These are phyloP conservation scores for Fusarium irregulare DNA, from an alignment of 2,329 filamentous ascomycete species.

Conservation along the genomic window DNA sequence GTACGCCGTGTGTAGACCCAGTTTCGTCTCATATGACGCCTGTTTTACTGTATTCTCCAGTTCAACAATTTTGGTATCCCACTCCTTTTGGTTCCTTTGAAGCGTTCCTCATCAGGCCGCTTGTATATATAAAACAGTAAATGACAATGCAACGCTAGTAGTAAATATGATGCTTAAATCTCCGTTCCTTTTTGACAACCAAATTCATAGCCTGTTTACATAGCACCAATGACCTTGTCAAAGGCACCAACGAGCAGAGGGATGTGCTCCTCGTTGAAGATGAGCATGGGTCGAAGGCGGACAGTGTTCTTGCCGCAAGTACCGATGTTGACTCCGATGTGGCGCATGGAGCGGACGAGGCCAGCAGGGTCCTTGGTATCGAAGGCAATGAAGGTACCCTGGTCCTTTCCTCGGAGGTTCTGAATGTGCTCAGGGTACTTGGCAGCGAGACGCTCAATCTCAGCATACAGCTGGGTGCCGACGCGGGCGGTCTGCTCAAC, in stretches of 20 bases:
- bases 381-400: constrained; percentile 84
- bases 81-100: constrained; percentile 16
- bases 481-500: constrained; percentile 73
- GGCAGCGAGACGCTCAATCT: constrained; percentile 70
- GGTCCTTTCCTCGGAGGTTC: constrained; percentile 81
- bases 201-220: constrained; percentile 37
- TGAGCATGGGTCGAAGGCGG: constrained; percentile 80
- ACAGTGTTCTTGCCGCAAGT: constrained; percentile 78
- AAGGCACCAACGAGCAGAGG: constrained; percentile 45
- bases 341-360: constrained; percentile 77
- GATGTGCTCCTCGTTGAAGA: constrained; percentile 79
- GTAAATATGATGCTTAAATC: constrained; percentile 41
- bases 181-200: constrained; percentile 13
- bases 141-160: constrained; percentile 45
- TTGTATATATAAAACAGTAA: constrained; percentile 10
- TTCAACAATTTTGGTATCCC: constrained; percentile 25
- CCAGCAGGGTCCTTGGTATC: constrained; percentile 77
- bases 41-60: constrained; percentile 22
- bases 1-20: constrained; percentile 42
- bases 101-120: constrained; percentile 19
- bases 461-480: constrained; percentile 75
- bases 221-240: constrained; percentile 46
- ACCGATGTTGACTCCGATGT: constrained; percentile 79
- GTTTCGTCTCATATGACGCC: constrained; percentile 38
- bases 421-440: constrained; percentile 76